These are phyloP conservation scores for Boletus rubropictus DNA, from an alignment of 768 basidiomycete species.

Conservation along the genomic window DNA sequence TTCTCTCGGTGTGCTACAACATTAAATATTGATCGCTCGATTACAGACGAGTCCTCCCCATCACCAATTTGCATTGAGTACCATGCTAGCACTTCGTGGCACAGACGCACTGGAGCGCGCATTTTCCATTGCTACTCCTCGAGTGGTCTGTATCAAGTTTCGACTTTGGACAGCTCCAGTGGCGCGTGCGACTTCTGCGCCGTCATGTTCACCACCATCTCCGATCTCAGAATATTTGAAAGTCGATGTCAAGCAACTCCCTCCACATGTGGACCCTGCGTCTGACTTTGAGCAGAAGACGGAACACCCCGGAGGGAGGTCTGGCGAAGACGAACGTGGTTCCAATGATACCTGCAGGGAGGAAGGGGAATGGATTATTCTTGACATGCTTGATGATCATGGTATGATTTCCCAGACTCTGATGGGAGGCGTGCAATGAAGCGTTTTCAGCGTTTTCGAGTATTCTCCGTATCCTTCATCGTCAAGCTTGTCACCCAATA, in stretches of 20 bases:
- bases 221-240: constrained; percentile 15
- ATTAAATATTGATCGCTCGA: constrained; percentile 2
- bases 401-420: constrained; percentile 25
- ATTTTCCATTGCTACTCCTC: constrained; percentile 19
- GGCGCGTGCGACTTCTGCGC: constrained; percentile 11
- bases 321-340: not conserved
- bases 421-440: not conserved
- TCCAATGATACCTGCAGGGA: constrained; percentile 8
- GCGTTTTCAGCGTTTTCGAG: constrained; percentile 38
- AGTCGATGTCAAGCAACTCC: constrained; percentile 3
- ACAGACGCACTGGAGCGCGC: constrained; percentile 37
- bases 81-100: constrained; percentile 41
- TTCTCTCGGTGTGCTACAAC: constrained; percentile 13
- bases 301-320: not conserved
- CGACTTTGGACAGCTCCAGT: not conserved
- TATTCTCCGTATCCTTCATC: constrained; percentile 50
- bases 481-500: constrained; percentile 32
- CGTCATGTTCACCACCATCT: constrained; percentile 23
- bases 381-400: constrained; percentile 46
- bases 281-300: constrained; percentile 1
- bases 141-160: constrained; percentile 42
- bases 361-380: constrained; percentile 44
- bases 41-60: constrained; percentile 36
- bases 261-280: not conserved
- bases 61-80: constrained; percentile 36